Base-by-base conservation (phyloP, 495 filamentous ascomycete species). In the Talaromyces proteolyticus region DNA sequence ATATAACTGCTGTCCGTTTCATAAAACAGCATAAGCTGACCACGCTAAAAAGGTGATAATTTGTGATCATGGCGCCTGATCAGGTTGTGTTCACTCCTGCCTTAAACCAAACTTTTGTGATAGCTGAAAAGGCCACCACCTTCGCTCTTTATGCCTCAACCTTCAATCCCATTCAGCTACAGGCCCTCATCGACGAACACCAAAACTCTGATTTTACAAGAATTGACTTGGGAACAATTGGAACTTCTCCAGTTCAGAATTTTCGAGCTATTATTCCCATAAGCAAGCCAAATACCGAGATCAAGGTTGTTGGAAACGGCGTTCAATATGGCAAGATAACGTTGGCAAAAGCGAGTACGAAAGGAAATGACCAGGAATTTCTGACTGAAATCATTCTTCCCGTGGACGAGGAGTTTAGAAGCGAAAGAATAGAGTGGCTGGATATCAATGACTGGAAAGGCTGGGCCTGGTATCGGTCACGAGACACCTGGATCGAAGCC, bases 401-500 rank as follows among this genome's bases (percentile, higher is more conserved):
- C 16, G 42, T 21, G 20, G 42, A 14, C 20, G 42, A 44, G 22
- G 42, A 44, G 12, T 10, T 21, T 10, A 44, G 22, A 44, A 44
- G 20, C 19, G 18, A 44, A 21, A 12, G 16, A 22, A 22, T 44
- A 6, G 42, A 21, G 7, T 44, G 42, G 42, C 19, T 44, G 20
- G 10, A 44, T 20, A 7, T 21, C 3, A 22, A 24, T 21, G 19
- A 44, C 42, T 44, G 42, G 42, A 20, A 44, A 24, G 42, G 42
- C 6, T 44, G 42, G 42, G 42, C 42, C 22, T 44, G 42, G 42
- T 44, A 44, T 14, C 42, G 42, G 3, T 20, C 42, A 21, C 42
- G 42, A 12, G 42, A 44, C 6, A 44, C 42, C 5, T 44, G 42
- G 42, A 44, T 44, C 42, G 42, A 44, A 19, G 14, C 40, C 20